Conservation (phyloP, 768 basidiomycete genomes). For the Amanita thiersii region DNA sequence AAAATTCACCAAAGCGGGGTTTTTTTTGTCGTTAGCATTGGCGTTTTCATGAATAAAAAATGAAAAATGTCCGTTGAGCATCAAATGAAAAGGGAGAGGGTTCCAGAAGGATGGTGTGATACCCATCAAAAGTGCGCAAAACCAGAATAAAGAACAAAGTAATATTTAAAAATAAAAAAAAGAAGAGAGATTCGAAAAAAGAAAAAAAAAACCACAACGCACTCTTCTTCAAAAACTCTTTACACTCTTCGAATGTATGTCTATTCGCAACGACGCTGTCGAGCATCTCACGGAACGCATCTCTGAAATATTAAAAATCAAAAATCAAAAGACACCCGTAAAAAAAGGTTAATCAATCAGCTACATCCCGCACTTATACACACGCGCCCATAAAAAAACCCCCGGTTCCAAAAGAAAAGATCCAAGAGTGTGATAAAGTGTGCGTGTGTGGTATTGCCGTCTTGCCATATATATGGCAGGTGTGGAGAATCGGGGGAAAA, state of each 20-base stretch:
- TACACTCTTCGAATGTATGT: slow-evolving; percentile 82
- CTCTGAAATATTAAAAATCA: slow-evolving; percentile 35
- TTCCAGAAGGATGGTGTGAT: too few relatives aligned
- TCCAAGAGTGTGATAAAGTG: background rate
- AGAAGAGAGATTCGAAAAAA: too few relatives aligned
- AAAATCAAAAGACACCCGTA: background rate
- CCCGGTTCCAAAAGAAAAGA: background rate
- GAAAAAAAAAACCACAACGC: too few relatives aligned
- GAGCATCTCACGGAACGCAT: slow-evolving; percentile 85
- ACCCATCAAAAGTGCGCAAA: too few relatives aligned
- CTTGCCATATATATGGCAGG: too few relatives aligned
- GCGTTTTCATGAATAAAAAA: background rate
- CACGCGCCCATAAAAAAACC: too few relatives aligned
- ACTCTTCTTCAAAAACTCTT: slow-evolving; percentile 68
- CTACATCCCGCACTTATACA: too few relatives aligned
- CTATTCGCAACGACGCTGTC: slow-evolving; percentile 67
- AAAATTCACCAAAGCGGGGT: too few relatives aligned
- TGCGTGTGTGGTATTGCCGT: too few relatives aligned
- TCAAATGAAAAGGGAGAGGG: background rate
- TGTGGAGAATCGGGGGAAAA: too few relatives aligned
- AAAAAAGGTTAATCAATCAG: too few relatives aligned
- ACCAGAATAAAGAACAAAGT: background rate
- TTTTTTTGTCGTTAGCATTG: too few relatives aligned
- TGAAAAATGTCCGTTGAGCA: background rate
- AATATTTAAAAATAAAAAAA: background rate